phyloP scores from a whole-genome alignment of 495 filamentous ascomycete genomes.

The Penicillium maclennaniae region DNA sequence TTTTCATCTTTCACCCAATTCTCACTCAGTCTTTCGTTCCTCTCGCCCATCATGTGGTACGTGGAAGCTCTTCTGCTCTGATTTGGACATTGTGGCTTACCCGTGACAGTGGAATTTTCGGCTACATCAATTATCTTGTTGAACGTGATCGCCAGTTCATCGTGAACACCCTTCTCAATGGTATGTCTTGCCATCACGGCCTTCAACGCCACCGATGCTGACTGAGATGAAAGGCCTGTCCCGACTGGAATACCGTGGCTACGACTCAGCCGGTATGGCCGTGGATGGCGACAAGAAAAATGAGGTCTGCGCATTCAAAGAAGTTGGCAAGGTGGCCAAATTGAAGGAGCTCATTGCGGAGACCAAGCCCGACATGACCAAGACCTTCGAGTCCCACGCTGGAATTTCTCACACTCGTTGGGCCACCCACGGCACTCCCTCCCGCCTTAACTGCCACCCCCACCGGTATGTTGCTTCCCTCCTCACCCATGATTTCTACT shows the following conservation, averaged over 20 bases:
- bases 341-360: slow-evolving; percentile 88
- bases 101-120: slow-evolving; percentile 87
- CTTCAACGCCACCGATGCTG: background rate
- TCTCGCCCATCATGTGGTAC: slow-evolving; percentile 36
- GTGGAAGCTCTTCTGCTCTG: slow-evolving; percentile 7
- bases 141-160: slow-evolving; percentile 96
- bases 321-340: slow-evolving; percentile 97
- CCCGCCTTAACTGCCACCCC: slow-evolving; percentile 93
- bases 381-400: slow-evolving; percentile 93
- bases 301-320: slow-evolving; percentile 95
- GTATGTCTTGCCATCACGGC: slow-evolving; percentile 43
- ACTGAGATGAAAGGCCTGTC: slow-evolving; percentile 56
- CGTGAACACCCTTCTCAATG: slow-evolving; percentile 92
- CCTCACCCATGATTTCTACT: background rate
- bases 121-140: slow-evolving; percentile 86
- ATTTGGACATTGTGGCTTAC: background rate
- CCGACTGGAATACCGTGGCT: slow-evolving; percentile 91
- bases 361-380: slow-evolving; percentile 75
- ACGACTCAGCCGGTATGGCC: slow-evolving; percentile 94
- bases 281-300: slow-evolving; percentile 98
- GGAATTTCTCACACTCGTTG: slow-evolving; percentile 98
- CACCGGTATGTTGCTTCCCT: slow-evolving; percentile 67
- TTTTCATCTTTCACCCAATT: background rate
- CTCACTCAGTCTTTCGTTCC: slow-evolving; percentile 4
- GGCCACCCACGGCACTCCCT: slow-evolving; percentile 95